phyloP scores from a whole-genome alignment of 1,139 yeast genomes.

The Saccharomyces hybrid region DNA sequence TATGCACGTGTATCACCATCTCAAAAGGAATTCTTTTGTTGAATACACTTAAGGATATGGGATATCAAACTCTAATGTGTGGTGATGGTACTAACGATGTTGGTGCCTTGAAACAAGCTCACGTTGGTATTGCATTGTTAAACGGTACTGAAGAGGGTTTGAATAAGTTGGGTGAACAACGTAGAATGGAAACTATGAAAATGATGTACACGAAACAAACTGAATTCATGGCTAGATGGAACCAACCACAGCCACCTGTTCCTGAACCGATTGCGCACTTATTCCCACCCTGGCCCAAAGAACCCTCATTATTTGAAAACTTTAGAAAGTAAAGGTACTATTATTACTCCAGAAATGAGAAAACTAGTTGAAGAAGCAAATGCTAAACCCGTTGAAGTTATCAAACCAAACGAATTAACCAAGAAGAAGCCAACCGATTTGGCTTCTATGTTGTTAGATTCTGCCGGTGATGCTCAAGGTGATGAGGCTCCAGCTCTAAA shows the following conservation, averaged over 20 bases:
- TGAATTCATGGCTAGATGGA: slow-evolving; percentile 71
- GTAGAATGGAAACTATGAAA: slow-evolving; percentile 57
- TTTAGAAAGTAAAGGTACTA: slow-evolving; percentile 73
- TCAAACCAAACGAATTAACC: slow-evolving; percentile 28
- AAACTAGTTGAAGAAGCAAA: slow-evolving; percentile 43
- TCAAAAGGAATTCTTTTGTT: slow-evolving; percentile 89
- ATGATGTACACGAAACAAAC: slow-evolving; percentile 79
- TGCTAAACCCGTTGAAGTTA: slow-evolving; percentile 25
- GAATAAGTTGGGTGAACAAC: slow-evolving; percentile 80
- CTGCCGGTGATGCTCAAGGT: slow-evolving; percentile 66
- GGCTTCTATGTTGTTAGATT: slow-evolving; percentile 67
- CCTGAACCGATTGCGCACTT: slow-evolving; percentile 85
- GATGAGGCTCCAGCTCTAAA: slow-evolving; percentile 88
- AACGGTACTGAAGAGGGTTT: slow-evolving; percentile 95
- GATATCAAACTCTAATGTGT: slow-evolving; percentile 94
- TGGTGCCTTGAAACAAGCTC: slow-evolving; percentile 98
- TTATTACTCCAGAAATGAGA: slow-evolving; percentile 60
- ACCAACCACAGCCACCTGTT: slow-evolving; percentile 73
- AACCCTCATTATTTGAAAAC: slow-evolving; percentile 87
- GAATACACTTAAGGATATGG: slow-evolving; percentile 75
- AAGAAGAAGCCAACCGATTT: slow-evolving; percentile 38
- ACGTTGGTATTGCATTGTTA: slow-evolving; percentile 91
- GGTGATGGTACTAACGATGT: slow-evolving; percentile 99
- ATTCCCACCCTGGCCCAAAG: slow-evolving; percentile 92
- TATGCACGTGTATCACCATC: slow-evolving; percentile 96